Percentiles rank a stretch among this genome's conserved stretches.
Conservation (phyloP, 73 alveolate species). For the Stentor coeruleus region DNA sequence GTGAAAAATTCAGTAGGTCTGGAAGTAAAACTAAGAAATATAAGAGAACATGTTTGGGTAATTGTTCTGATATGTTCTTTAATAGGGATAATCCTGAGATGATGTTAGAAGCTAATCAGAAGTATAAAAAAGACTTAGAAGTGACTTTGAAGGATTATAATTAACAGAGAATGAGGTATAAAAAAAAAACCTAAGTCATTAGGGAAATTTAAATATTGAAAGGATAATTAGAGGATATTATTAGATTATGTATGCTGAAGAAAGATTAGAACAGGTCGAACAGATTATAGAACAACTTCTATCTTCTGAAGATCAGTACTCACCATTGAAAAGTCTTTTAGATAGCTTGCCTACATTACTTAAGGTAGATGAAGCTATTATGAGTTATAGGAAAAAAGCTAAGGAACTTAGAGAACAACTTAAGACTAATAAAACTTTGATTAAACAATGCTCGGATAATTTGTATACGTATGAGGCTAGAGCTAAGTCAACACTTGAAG, state of each 20-base stretch:
- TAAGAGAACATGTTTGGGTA: neutral
- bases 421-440: neutral
- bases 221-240: too few relatives aligned
- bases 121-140: neutral
- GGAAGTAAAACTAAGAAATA: neutral
- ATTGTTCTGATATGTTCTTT: conserved; percentile 2
- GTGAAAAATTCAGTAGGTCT: neutral
- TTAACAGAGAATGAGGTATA: too few relatives aligned
- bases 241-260: too few relatives aligned
- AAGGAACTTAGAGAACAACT: neutral
- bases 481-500: neutral
- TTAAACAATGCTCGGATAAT: neutral
- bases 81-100: neutral
- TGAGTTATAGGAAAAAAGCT: neutral
- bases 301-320: neutral
- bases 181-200: too few relatives aligned
- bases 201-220: too few relatives aligned
- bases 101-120: neutral
- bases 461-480: neutral
- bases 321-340: neutral
- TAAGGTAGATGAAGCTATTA: neutral
- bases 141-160: conserved; percentile 1
- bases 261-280: too few relatives aligned
- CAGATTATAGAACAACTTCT: too few relatives aligned
- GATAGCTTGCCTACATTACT: neutral